phyloP scores from a whole-genome alignment of 2,329 filamentous ascomycete species.

The Aspergillus phoenicis region DNA sequence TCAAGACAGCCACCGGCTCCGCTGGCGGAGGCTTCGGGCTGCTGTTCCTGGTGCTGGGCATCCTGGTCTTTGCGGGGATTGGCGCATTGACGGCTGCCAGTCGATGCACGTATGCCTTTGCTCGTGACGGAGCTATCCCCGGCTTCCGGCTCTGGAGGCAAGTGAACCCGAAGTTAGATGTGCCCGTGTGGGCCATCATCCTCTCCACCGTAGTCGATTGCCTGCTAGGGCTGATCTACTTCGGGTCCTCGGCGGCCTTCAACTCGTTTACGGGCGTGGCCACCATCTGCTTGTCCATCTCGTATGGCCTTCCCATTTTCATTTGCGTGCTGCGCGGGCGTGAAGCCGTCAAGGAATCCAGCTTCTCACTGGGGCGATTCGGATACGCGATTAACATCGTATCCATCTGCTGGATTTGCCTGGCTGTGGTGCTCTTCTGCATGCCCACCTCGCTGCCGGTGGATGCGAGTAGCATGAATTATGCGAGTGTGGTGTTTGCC shows the following conservation, averaged over 20 bases:
- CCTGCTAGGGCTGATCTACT: slow-evolving; percentile 75
- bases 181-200: slow-evolving; percentile 70
- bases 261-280: slow-evolving; percentile 79
- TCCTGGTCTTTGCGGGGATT: slow-evolving; percentile 75
- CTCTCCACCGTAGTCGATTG: slow-evolving; percentile 70
- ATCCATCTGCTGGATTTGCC: slow-evolving; percentile 69
- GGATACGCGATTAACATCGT: slow-evolving; percentile 69
- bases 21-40: slow-evolving; percentile 73
- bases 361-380: slow-evolving; percentile 69
- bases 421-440: slow-evolving; percentile 73
- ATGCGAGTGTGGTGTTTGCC: slow-evolving; percentile 67
- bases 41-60: slow-evolving; percentile 74
- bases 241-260: slow-evolving; percentile 75
- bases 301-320: slow-evolving; percentile 74
- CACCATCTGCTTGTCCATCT: slow-evolving; percentile 75
- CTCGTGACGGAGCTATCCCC: slow-evolving; percentile 73
- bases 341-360: slow-evolving; percentile 65
- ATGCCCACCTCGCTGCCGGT: slow-evolving; percentile 69
- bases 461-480: slow-evolving; percentile 63
- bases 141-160: slow-evolving; percentile 67
- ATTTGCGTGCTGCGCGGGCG: slow-evolving; percentile 69
- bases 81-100: slow-evolving; percentile 74
- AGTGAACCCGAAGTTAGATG: slow-evolving; percentile 66
- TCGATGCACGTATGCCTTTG: slow-evolving; percentile 75
- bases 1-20: slow-evolving; percentile 74